A percentile compares a stretch with the other conserved stretches of the same genome.
Conservation (phyloP, 768 basidiomycete species). For the Russula lepida region DNA sequence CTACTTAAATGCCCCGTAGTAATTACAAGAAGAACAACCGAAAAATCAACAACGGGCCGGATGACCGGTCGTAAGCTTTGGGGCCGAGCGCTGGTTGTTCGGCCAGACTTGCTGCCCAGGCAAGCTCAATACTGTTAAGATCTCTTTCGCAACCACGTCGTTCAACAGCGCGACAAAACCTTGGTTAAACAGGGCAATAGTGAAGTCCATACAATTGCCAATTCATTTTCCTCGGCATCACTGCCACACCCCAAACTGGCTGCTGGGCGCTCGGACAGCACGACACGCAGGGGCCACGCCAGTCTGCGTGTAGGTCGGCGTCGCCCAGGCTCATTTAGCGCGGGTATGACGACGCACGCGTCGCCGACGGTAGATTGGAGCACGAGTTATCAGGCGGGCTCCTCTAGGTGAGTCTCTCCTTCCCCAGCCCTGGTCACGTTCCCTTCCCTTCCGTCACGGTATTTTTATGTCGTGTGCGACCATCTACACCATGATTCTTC, state of each 20-base stretch:
- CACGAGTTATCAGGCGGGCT: slow-evolving; percentile 81
- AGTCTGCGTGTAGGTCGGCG: slow-evolving; percentile 30
- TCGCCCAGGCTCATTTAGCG: slow-evolving; percentile 24
- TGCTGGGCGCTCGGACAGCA: slow-evolving; percentile 42
- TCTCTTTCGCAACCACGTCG: neutral
- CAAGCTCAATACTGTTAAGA: neutral
- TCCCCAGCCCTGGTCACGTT: neutral
- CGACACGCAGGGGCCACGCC: slow-evolving; percentile 33
- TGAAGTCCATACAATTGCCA: neutral
- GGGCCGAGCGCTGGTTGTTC: too few relatives aligned
- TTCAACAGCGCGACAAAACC: neutral
- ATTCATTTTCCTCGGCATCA: slow-evolving; percentile 74
- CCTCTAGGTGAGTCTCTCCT: slow-evolving; percentile 52
- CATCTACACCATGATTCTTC: neutral
- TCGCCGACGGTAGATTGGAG: slow-evolving; percentile 55
- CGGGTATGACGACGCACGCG: slow-evolving; percentile 21
- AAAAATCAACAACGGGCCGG: neutral
- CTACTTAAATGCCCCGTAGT: neutral
- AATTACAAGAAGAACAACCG: neutral
- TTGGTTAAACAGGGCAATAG: neutral
- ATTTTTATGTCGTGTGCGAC: neutral
- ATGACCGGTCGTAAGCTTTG: neutral
- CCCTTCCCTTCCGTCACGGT: too few relatives aligned
- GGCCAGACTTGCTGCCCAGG: neutral
- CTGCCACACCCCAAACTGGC: slow-evolving; percentile 52